Evolutionary conservation across 148 eudicot species (phyloP), one percentile per base, ranked within the genome.

Genomic region (Cornus controversa): DNA sequence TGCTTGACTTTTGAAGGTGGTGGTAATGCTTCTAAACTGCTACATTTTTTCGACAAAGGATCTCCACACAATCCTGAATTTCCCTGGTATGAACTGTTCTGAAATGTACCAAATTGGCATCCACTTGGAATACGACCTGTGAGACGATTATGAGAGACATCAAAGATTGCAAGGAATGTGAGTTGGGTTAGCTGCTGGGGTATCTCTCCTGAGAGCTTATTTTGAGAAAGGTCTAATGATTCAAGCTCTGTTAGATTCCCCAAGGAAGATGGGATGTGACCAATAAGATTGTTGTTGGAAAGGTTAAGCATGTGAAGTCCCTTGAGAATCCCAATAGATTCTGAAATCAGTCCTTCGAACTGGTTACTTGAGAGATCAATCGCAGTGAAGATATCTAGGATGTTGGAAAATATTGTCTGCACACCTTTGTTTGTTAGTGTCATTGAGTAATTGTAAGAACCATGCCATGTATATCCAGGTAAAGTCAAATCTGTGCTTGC

Each of bases 301-400:
- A 84, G 77, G 62, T 86, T 89, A 6, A 89, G 84, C 29, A 66
- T 75, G 6, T 81, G 74, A 75, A 89, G 83, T 10, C 80, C 85
- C 18, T 25, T 73, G 18, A 89, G 82, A 23, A 75, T 62, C 9
- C 85, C 84, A 22, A 90, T 72, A 5, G 75, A 36, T 10, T 58
- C 28, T 9, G 91, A 82, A 10, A 90, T 86, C 0, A 20, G 22
- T 2, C 89, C 89, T 1, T 29, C 36, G 63, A 90, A 88, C 3
- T 66, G 65, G 78, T 86, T 88, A 37, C 80, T 74, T n/a, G 91
- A 86, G 8, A 87, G 71, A 77, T 86, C 87, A 10, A 88, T 45
- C 5, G 78, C 84, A 31, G 57, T 72, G 24, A 86, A 79, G 23
- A 76, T 63, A 6, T 0, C 68, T 20, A 67, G 14, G 15, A 81